Evolutionary conservation across 2,329 filamentous ascomycete species (phyloP).

Genomic region (Graphilbum fragrans): DNA sequence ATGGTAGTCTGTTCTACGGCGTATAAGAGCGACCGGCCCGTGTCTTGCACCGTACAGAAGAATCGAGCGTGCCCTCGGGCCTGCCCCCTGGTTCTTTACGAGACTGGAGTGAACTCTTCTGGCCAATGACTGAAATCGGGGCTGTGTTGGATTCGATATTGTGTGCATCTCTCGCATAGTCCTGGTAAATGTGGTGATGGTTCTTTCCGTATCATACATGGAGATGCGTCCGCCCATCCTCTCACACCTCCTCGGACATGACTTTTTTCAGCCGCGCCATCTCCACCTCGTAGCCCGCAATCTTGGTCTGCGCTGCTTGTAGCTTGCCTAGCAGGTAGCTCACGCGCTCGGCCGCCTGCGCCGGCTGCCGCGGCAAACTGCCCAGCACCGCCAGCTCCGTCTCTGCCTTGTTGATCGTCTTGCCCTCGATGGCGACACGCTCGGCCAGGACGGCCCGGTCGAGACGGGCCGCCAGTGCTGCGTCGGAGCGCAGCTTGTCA

Average conservation of each 20-base stretch:
- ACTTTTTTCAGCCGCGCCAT: constrained; percentile 62
- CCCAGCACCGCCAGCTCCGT: constrained; percentile 62
- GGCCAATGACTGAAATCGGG: no score
- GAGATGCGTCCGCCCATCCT: no score
- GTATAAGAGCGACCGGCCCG: no score
- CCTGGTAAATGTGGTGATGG: no score
- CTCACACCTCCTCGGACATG: constrained; percentile 26
- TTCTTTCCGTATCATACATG: no score
- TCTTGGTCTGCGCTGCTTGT: constrained; percentile 59
- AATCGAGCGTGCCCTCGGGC: no score
- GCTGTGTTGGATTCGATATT: no score
- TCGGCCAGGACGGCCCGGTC: constrained; percentile 59
- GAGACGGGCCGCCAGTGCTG: constrained; percentile 60
- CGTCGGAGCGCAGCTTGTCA: constrained; percentile 55
- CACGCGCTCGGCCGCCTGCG: constrained; percentile 53
- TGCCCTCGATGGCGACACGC: constrained; percentile 58
- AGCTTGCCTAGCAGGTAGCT: constrained; percentile 66
- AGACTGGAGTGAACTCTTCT: no score
- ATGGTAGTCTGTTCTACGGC: no score
- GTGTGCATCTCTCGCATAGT: no score
- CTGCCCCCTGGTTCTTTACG: no score
- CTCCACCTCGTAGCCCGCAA: constrained; percentile 62
- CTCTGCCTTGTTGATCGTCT: constrained; percentile 68
- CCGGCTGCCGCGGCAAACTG: constrained; percentile 55
- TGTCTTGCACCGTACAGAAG: no score